Percentiles rank a stretch among this genome's conserved stretches.
These are phyloP conservation scores for Porogramme epimiltina DNA, from an alignment of 1,284 basidiomycete genomes.

Conservation along the genomic window DNA sequence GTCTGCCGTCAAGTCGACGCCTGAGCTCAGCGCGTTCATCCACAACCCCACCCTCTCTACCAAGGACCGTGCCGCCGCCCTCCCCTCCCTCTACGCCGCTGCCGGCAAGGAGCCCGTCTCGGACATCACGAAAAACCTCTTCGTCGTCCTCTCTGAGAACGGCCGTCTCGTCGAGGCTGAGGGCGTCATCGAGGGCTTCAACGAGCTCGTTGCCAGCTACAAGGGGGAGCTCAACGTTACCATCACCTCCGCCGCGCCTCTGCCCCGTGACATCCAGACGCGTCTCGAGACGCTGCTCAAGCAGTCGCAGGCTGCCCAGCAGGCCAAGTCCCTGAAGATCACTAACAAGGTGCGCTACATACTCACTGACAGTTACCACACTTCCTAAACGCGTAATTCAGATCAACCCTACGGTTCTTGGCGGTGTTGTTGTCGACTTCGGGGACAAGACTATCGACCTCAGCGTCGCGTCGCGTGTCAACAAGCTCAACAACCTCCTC, in stretches of 20 bases:
- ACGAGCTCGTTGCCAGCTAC: constrained; percentile 87
- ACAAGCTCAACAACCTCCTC: constrained; percentile 82
- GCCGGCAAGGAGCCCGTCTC: constrained; percentile 74
- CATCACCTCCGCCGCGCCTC: constrained; percentile 86
- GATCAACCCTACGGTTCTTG: constrained; percentile 88
- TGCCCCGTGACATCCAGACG: constrained; percentile 72
- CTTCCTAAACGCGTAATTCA: constrained; percentile 30
- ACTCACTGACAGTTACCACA: neutral
- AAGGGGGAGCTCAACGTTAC: constrained; percentile 93
- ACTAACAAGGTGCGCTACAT: constrained; percentile 84
- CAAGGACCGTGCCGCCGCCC: constrained; percentile 73
- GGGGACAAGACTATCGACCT: constrained; percentile 67
- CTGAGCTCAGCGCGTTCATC: constrained; percentile 74
- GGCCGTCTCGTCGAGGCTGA: constrained; percentile 85
- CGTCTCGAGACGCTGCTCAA: constrained; percentile 85
- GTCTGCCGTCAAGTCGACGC: constrained; percentile 62
- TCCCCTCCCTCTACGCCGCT: constrained; percentile 67
- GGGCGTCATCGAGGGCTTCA: constrained; percentile 91
- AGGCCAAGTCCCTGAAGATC: constrained; percentile 85
- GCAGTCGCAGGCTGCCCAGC: constrained; percentile 80
- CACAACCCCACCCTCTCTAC: constrained; percentile 88
- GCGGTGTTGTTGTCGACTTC: constrained; percentile 94
- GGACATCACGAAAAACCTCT: constrained; percentile 92
- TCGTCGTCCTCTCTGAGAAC: constrained; percentile 91
- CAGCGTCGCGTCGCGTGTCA: constrained; percentile 49